phyloP scores from a whole-genome alignment of 2,329 filamentous ascomycete genomes.

The Clarireedia paspali region DNA sequence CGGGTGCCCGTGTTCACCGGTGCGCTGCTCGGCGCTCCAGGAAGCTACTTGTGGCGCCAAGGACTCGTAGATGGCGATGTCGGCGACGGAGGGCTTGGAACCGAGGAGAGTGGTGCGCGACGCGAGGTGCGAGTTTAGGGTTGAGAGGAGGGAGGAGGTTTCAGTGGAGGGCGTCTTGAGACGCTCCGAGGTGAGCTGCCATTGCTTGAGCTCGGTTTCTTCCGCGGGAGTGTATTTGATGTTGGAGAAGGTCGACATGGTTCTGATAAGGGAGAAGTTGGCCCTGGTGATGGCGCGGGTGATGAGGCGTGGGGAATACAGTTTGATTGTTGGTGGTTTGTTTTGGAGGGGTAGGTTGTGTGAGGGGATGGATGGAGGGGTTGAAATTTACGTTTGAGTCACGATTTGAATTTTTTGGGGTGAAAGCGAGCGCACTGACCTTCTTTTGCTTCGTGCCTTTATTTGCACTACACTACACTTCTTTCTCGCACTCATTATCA shows the following conservation, averaged over 20 bases:
- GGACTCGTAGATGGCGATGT: conserved; percentile 74
- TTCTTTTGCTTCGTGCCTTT: background rate
- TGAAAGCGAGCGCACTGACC: too few relatives aligned
- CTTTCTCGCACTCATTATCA: background rate
- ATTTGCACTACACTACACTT: background rate
- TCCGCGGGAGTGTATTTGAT: conserved; percentile 70
- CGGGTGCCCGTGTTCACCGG: conserved; percentile 80
- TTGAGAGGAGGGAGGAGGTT: conserved; percentile 58
- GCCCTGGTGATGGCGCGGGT: conserved; percentile 41
- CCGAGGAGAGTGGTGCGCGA: conserved; percentile 85
- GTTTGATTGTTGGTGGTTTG: conserved; percentile 20
- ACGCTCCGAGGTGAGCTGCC: conserved; percentile 70
- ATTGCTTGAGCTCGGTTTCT: conserved; percentile 81
- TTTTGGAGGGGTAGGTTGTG: conserved; percentile 3
- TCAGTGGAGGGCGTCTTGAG: conserved; percentile 52
- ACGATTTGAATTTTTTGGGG: background rate
- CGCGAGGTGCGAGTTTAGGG: conserved; percentile 80
- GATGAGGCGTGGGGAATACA: conserved; percentile 25
- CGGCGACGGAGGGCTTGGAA: conserved; percentile 80
- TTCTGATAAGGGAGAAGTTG: conserved; percentile 47
- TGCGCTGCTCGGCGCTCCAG: conserved; percentile 81
- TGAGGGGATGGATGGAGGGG: background rate
- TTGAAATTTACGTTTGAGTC: conserved; percentile 1
- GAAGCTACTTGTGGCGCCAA: conserved; percentile 67
- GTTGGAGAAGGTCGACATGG: conserved; percentile 59